These are phyloP conservation scores for Gossypium gossypioides DNA, from an alignment of 441 rosid genomes.

Conservation along the genomic window DNA sequence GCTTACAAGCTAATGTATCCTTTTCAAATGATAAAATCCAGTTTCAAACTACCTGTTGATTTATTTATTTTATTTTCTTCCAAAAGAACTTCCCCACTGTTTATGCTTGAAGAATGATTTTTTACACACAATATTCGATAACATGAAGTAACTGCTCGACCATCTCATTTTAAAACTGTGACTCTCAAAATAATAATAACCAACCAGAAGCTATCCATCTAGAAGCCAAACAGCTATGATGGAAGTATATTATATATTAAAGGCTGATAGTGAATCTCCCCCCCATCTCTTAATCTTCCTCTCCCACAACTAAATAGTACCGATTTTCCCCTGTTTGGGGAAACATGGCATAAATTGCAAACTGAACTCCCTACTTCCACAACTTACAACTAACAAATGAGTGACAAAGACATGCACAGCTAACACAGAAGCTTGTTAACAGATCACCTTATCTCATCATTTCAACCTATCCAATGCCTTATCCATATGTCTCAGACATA, in stretches of 20 bases:
- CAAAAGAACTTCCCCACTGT: neutral
- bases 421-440: neutral
- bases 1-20: neutral
- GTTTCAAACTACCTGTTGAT: neutral
- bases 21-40: neutral
- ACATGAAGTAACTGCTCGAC: neutral
- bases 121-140: neutral
- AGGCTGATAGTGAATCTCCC: neutral
- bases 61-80: neutral
- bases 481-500: neutral
- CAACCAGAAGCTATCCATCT: neutral
- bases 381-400: neutral
- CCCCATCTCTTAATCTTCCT: neutral
- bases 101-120: neutral
- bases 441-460: neutral
- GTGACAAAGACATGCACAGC: neutral
- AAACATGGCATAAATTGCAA: neutral
- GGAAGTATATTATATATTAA: neutral
- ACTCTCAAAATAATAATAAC: neutral
- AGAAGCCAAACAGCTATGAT: neutral
- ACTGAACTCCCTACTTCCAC: neutral
- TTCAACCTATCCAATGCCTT: neutral
- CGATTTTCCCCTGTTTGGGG: neutral
- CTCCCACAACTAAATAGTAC: neutral
- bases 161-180: neutral